These are phyloP conservation scores for Fusarium goolgardi DNA, from an alignment of 2,329 filamentous ascomycete genomes.

Conservation along the genomic window DNA sequence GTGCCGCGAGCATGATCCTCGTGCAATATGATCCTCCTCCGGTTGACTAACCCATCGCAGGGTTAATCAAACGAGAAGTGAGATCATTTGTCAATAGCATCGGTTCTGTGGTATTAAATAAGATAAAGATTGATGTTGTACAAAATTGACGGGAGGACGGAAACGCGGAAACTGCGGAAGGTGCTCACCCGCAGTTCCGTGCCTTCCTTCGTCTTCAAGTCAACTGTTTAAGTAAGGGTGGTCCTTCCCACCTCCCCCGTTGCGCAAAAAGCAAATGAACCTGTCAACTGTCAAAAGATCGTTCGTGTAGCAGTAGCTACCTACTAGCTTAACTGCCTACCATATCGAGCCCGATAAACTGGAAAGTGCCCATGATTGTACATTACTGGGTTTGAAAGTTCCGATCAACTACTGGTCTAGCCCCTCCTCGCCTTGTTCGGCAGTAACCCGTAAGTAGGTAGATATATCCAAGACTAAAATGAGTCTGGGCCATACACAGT, in stretches of 20 bases:
- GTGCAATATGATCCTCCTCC: not conserved
- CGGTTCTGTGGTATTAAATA: not conserved
- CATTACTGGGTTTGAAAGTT: conserved; percentile 17
- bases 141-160: conserved; percentile 18
- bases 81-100: not conserved
- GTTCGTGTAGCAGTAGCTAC: conserved; percentile 4
- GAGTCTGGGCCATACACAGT: conserved; percentile 16
- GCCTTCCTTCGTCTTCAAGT: not conserved
- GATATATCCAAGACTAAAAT: not conserved
- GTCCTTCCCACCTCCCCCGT: conserved; percentile 20
- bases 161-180: conserved; percentile 31
- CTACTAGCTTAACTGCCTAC: not conserved
- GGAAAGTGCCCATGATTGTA: conserved; percentile 35
- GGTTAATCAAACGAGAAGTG: not conserved
- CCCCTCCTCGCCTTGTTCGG: conserved; percentile 12
- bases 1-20: not conserved
- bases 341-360: conserved; percentile 18
- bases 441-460: not conserved
- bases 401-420: not conserved
- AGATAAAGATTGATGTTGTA: not conserved
- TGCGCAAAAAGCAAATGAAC: conserved; percentile 23
- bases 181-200: conserved; percentile 28
- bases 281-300: conserved; percentile 12
- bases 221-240: conserved; percentile 11
- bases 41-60: not conserved